Evolutionary conservation across 2,329 filamentous ascomycete genomes (phyloP).

Genomic region (Escovopsis weberi): DNA sequence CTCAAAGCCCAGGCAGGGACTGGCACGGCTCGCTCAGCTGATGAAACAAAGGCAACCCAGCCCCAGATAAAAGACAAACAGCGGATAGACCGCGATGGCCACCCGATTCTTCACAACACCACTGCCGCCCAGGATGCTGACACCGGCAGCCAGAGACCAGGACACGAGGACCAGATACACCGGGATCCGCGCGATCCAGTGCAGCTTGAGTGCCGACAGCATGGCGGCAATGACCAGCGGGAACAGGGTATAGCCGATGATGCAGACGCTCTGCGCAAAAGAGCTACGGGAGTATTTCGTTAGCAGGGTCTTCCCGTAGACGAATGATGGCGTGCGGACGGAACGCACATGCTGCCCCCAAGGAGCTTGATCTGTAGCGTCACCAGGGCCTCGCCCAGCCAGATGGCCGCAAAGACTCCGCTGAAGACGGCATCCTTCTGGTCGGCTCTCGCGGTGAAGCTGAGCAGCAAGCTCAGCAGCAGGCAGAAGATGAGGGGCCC

Average conservation of each 20-base stretch:
- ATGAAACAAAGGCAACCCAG: slow-evolving; percentile 95
- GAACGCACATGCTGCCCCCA: slow-evolving; percentile 85
- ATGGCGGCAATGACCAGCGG: slow-evolving; percentile 86
- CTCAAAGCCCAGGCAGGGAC: background rate
- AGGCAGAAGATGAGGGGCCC: slow-evolving; percentile 91
- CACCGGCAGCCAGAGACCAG: slow-evolving; percentile 89
- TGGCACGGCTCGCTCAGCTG: slow-evolving; percentile 39
- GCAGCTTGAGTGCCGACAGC: slow-evolving; percentile 69
- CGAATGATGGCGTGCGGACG: background rate
- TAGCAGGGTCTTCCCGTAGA: slow-evolving; percentile 7
- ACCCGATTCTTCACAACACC: slow-evolving; percentile 93
- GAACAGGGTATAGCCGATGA: slow-evolving; percentile 97
- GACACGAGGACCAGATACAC: slow-evolving; percentile 77
- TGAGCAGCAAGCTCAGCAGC: slow-evolving; percentile 73
- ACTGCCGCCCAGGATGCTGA: slow-evolving; percentile 90
- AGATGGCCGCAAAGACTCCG: slow-evolving; percentile 90
- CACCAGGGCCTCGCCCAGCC: slow-evolving; percentile 91
- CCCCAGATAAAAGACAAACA: slow-evolving; percentile 89
- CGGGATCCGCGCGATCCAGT: slow-evolving; percentile 71
- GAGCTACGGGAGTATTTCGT: slow-evolving; percentile 42
- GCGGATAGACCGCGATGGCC: slow-evolving; percentile 81
- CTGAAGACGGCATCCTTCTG: slow-evolving; percentile 88
- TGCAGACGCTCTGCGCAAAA: slow-evolving; percentile 93
- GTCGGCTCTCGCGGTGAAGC: slow-evolving; percentile 60
- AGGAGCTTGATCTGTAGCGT: slow-evolving; percentile 96